These are phyloP conservation scores for Escallonia herrerae DNA, from an alignment of 129 eudicot species.

Conservation along the genomic window DNA sequence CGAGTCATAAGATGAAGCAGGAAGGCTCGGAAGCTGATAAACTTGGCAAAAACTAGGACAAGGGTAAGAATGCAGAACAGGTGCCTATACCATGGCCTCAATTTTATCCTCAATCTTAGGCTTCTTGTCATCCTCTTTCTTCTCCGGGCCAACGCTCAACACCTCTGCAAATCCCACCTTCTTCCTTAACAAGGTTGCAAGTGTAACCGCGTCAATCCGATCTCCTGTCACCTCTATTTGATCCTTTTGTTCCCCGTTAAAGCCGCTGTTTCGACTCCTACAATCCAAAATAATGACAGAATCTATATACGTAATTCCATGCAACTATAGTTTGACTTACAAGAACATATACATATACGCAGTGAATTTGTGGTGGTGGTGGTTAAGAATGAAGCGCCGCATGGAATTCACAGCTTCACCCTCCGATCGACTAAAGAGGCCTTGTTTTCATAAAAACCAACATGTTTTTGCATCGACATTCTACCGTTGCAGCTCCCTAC, in stretches of 20 bases:
- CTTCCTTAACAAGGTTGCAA: constrained; percentile 20
- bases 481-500: constrained; percentile 3
- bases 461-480: not conserved
- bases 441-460: too few species aligned
- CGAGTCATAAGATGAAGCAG: too few species aligned
- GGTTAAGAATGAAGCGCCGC: too few species aligned
- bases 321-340: not conserved
- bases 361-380: too few species aligned
- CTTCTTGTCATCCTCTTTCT: constrained; percentile 4
- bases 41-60: too few species aligned
- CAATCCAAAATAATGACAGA: not conserved
- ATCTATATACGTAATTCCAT: not conserved
- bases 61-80: too few species aligned
- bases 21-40: too few species aligned
- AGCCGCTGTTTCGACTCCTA: constrained; percentile 30
- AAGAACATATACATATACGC: too few species aligned
- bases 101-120: too few species aligned
- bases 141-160: constrained; percentile 23
- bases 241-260: constrained; percentile 12
- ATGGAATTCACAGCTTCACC: too few species aligned
- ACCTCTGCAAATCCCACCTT: not conserved
- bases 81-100: too few species aligned
- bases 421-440: too few species aligned
- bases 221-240: constrained; percentile 34
- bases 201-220: constrained; percentile 26